phyloP scores from a whole-genome alignment of 106 monocot species.

The Dendrobium officinale region DNA sequence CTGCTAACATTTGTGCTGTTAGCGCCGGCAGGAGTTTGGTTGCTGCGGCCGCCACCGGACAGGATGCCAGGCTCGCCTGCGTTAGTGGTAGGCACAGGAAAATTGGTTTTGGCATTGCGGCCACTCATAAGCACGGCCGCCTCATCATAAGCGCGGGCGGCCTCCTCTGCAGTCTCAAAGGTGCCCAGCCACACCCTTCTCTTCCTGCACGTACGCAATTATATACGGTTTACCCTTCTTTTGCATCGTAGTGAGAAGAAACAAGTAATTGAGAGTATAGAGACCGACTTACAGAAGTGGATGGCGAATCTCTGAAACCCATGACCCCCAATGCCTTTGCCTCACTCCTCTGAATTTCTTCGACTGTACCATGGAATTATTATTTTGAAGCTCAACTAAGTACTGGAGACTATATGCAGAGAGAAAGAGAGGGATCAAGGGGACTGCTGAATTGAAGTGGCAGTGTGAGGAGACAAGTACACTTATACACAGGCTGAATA shows the following conservation, averaged over 20 bases:
- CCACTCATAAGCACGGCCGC: slow-evolving; percentile 85
- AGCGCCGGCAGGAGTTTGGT: neutral
- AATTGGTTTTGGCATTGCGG: slow-evolving; percentile 94
- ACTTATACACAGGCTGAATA: neutral
- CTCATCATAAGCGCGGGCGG: slow-evolving; percentile 89
- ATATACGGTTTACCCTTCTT: neutral
- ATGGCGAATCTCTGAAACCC: slow-evolving; percentile 97
- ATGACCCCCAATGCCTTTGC: slow-evolving; percentile 98
- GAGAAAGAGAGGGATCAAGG: neutral
- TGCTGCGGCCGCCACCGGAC: neutral
- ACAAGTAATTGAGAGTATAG: neutral
- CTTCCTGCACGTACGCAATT: slow-evolving; percentile 23
- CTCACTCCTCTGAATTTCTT: slow-evolving; percentile 98
- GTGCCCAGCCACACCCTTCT: slow-evolving; percentile 96
- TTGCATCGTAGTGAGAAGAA: neutral
- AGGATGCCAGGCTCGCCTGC: neutral
- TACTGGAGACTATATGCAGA: neutral
- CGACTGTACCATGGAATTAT: slow-evolving; percentile 60
- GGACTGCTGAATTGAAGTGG: neutral
- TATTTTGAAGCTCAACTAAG: neutral
- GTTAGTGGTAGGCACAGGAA: slow-evolving; percentile 33
- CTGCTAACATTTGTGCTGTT: slow-evolving; percentile 7
- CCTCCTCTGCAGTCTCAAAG: slow-evolving; percentile 88
- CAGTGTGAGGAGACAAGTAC: neutral
- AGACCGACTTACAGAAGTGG: slow-evolving; percentile 59